Evolutionary conservation across 306 rosid genomes (phyloP).

Genomic region (Dalbergia oliveri): DNA sequence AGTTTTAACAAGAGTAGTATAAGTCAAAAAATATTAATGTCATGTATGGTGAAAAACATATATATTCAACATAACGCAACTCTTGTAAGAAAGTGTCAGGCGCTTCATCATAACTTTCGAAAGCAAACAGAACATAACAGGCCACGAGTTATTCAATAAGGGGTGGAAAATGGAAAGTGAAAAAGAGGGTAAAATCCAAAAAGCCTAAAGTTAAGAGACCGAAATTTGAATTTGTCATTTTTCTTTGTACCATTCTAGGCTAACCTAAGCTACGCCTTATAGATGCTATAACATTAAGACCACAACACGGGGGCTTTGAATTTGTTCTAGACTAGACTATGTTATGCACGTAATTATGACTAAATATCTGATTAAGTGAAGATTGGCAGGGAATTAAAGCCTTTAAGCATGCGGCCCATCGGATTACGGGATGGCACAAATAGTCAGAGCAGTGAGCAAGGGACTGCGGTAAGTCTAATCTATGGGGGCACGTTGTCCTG

Average conservation of each 20-base stretch:
- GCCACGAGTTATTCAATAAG: slow-evolving; percentile 6
- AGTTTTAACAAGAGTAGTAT: too few relatives aligned
- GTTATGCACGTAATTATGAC: slow-evolving; percentile 32
- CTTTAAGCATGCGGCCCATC: slow-evolving; percentile 40
- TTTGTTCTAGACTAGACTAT: slow-evolving; percentile 3
- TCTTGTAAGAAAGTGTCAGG: slow-evolving; percentile 20
- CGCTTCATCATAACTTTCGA: slow-evolving; percentile 34
- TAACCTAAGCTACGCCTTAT: slow-evolving; percentile 27
- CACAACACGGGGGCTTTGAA: neutral
- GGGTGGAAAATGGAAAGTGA: slow-evolving; percentile 14
- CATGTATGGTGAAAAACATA: too few relatives aligned
- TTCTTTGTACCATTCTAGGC: slow-evolving; percentile 42
- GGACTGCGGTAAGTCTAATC: slow-evolving; percentile 7
- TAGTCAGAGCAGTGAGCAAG: neutral
- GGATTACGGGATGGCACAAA: slow-evolving; percentile 26
- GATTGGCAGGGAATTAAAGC: slow-evolving; percentile 27
- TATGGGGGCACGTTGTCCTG: slow-evolving; percentile 24
- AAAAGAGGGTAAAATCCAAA: slow-evolving; percentile 2
- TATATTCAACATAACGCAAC: neutral
- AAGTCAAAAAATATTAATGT: too few relatives aligned
- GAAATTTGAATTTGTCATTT: slow-evolving; percentile 35
- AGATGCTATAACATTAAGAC: neutral
- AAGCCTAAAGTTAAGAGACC: slow-evolving; percentile 36
- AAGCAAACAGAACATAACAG: slow-evolving; percentile 20
- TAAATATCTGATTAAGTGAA: slow-evolving; percentile 26